Base-by-base conservation (phyloP, 148 eudicot species). In the Vaccinium myrtillus region DNA sequence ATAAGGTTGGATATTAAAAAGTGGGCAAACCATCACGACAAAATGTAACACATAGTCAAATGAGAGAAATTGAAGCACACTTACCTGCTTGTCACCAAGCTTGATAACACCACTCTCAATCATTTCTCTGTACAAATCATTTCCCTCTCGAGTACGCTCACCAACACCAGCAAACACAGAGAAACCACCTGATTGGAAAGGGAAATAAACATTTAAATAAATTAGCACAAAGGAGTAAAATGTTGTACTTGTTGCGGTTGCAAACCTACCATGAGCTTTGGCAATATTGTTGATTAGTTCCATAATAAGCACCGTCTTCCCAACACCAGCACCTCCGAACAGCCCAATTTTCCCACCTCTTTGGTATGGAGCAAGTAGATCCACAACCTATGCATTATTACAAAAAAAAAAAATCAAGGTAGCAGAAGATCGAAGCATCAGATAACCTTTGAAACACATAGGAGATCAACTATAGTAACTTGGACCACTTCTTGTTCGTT, bases 141-240 rank as follows among this genome's bases (percentile, higher is more conserved):
- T 93, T 65, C 96, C 96, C 90, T 93, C 96, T 82, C 96, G 93
- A 63, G 96, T 93, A 14, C 94, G 91, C 87, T 93, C 96, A 78
- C 96, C 96, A 84, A 93, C 96, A 82, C 96, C 96, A 73, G 94
- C 94, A 74, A 93, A 93, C 79, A 93, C 94, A 74, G 96, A 93
- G 93, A 93, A 93, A 92, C 96, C 96, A 91, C 96, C 96, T 93
- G 87, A 80, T 56, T 63, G 78, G 43, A 73, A 55, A 86, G 58
- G 16, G 30, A 23, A 51, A 58, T 14, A 50, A 82, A 9, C 56
- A 78, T 39, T 18, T 21, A 18, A 46, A 55, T 23, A 5, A 43
- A 18, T 39, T 78, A 21, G 67, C 36, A 8, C 2, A 21, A 70
- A 82, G 32, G 39, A 30, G 16, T 25, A 0, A 70, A 59, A 1